Base-by-base conservation (phyloP, 139 green algal species). In the Tetraselmis striata region DNA sequence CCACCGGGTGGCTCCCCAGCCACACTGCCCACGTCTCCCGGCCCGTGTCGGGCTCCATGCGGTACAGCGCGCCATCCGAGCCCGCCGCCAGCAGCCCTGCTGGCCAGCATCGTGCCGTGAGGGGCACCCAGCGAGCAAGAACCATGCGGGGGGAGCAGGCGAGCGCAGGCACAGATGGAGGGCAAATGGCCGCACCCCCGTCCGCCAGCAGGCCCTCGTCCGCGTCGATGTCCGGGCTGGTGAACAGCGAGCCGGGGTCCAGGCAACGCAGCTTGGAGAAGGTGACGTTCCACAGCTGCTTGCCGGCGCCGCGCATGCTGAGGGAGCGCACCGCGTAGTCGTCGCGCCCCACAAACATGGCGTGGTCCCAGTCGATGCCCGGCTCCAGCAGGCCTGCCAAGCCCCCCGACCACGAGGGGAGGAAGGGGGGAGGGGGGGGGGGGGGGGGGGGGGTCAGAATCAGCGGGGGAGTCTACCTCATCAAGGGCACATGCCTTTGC, bases 311-410 rank as follows among this genome's bases (percentile, higher is more conserved):
- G 0, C 83, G 1, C 0, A 85, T 75, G 29, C 93, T 87, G 82
- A 96, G 77, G 23, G 91, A 92, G 22, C 89, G 89, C 75, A 97
- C 85, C 23, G 88, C 78, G 59, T 89, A 96, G 80, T 98, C 94
- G 78, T 93, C 85, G 0, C 94, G 85, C 0, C 90, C 93, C 25
- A 98, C 27, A 29, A 92, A 76, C 29, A 97, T 25, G 0, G 84
- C n/a, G 83, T 79, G 18, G 77, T 31, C 2, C 32, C 78, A 78
- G n/a, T 77, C 74, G 25, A 77, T 28, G 74, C 74, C 74, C 25
- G 26, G 74, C 74, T 77, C 25, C 25, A 30, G 26, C 74, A 77
- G 18, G 45, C 45, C 45, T 67, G 45, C 18, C 11, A n/a, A n/a
- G n/a, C n/a, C n/a, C n/a, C n/a, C n/a, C n/a, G n/a, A n/a, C n/a